Evolutionary conservation across 129 eudicot species (phyloP), one percentile per base, ranked within the genome.

Genomic region (Centaurea solstitialis): DNA sequence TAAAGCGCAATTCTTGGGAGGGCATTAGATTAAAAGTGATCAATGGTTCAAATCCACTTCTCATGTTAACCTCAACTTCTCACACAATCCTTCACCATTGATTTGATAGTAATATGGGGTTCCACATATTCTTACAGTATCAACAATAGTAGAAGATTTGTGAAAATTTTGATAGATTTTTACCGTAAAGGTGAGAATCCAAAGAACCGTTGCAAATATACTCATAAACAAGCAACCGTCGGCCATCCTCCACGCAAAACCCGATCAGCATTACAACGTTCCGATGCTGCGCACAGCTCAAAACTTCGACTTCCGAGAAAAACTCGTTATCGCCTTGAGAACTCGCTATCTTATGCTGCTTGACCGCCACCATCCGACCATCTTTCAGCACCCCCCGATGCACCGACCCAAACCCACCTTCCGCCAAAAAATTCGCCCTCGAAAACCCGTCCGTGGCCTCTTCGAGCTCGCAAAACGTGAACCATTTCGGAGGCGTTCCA

Each of bases 231-330:
- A 94, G 89, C 85, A 94, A 85, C 77, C 95, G 83, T n/a, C 92
- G 88, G 11, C 76, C 72, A 72, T 87, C 92, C 76, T 94, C 98
- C 77, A 91, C 92, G 43, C 98, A 94, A 57, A 88, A 90, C 38
- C 98, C 98, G 18, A 90, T 87, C 62, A 94, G 80, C 95, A 91
- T 88, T 41, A 94, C 98, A 71, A 94, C 98, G 45, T 94, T 94
- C 50, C 97, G 98, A 82, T 94, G 98, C 68, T 94, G 98, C 15
- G 98, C 98, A 62, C 98, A 94, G 87, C 97, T 94, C 76, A 94
- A 79, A 73, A 88, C 98, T 87, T 91, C 97, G 68, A 94, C 94
- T 91, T 94, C 98, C 0, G 98, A 84, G 83, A 92, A 91, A 81
- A 94, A 94, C 76, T 94, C 98, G 28, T 75, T 81, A 79, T 94